Evolutionary conservation across 345 rosid genomes (phyloP).

Genomic region (Eucalyptus pauciflora): DNA sequence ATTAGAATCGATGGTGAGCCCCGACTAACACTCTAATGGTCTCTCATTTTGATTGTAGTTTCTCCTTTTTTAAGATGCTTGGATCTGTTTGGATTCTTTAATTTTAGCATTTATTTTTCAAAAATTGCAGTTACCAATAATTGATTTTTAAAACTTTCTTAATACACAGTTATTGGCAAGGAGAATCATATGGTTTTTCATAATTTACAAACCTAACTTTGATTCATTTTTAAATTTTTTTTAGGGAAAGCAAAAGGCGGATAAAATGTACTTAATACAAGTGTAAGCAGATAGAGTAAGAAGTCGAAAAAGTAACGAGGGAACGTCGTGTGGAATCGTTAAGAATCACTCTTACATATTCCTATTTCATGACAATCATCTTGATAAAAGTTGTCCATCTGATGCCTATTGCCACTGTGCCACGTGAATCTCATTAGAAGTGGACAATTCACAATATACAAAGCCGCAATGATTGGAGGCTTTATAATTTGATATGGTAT

Average conservation of each 20-base stretch:
- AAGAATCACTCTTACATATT: not conserved
- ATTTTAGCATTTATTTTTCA: not conserved
- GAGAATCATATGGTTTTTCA: too few species aligned
- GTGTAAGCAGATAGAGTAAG: too few species aligned
- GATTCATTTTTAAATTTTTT: too few species aligned
- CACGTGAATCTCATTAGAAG: too few species aligned
- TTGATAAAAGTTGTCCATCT: too few species aligned
- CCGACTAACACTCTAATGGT: rapidly evolving
- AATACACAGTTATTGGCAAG: too few species aligned
- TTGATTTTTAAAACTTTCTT: too few species aligned
- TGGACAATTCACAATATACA: too few species aligned
- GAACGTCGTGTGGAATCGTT: rapidly evolving
- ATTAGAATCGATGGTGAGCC: rapidly evolving
- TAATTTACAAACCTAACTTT: too few species aligned
- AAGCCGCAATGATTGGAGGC: rapidly evolving
- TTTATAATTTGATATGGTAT: not conserved
- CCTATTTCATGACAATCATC: not conserved
- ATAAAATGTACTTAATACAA: too few species aligned
- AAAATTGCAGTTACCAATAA: too few species aligned
- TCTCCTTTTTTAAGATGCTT: not conserved
- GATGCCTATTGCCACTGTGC: rapidly evolving
- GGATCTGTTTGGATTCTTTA: not conserved
- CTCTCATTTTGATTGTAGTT: rapidly evolving
- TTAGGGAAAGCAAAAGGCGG: too few species aligned
- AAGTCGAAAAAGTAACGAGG: not conserved